Base-by-base conservation (phyloP, 192 early-diverging fungal genomes). In the Allomyces macrogynus region DNA sequence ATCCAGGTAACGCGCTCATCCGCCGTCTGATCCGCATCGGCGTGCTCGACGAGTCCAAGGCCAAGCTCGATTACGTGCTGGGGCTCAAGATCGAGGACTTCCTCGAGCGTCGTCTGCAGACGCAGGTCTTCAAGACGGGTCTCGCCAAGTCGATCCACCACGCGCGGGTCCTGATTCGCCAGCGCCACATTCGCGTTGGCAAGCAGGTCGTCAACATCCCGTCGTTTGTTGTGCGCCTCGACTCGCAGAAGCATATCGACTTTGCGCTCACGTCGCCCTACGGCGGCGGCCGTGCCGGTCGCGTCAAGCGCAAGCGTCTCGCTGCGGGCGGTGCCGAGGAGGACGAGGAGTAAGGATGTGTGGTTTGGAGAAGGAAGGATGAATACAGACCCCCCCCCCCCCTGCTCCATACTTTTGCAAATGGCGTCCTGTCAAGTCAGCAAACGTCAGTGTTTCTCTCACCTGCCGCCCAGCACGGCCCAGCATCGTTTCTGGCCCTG, bases 101-200 rank as follows among this genome's bases (percentile, higher is more conserved):
- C 81, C 79, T 98, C 83, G 95, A 98, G 82, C 85, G 93, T 68
- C 75, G 92, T 72, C 86, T 97, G 74, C 94, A 97, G 82, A 97
- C 94, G 74, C 94, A 97, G 85, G 94, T 97, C 72, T 95, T 93
- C 87, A 92, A 95, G 86, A 79, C 88, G 69, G 92, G 91, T 71
- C 79, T 97, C 67, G 94, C 94, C 80, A 93, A 92, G 84, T 94
- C 91, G 64, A 91, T 95, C 74, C 94, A 97, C 86, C 94, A 97
- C 80, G 94, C 94, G 64, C 89, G 94, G 84, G 92, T 97, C 69
- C 80, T 95, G 76, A 95, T 97, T 78, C 86, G 89, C 67, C 94
- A 97, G 84, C 87, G 94, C 68, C 94, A 97, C 86, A 97, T 97
- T 79, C 89, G 87, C 81, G 93, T 96, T 71, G 91, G 91, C 75